Evolutionary conservation across 129 eudicot species (phyloP).

Genomic region (Helichrysum umbraculigerum): DNA sequence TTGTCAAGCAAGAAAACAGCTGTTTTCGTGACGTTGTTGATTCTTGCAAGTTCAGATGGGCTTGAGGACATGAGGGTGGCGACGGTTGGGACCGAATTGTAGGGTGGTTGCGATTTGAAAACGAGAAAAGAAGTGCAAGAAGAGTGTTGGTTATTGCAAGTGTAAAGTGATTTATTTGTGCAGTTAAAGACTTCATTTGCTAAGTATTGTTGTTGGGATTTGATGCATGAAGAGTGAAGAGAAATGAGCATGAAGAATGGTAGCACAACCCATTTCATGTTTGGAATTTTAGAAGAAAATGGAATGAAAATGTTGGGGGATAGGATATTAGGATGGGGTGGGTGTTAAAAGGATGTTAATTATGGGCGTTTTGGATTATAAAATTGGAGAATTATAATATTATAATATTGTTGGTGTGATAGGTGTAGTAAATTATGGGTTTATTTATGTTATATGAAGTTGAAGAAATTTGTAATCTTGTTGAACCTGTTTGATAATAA

Average conservation of each 20-base stretch:
- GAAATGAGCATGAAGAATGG: slow-evolving; percentile 26
- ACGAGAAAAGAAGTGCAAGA: slow-evolving; percentile 56
- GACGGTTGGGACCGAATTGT: slow-evolving; percentile 40
- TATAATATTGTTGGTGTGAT: neutral
- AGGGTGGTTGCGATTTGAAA: slow-evolving; percentile 50
- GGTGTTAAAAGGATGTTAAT: neutral
- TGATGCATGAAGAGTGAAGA: slow-evolving; percentile 30
- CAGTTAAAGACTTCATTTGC: slow-evolving; percentile 43
- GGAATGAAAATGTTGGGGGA: neutral
- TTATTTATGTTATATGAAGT: neutral
- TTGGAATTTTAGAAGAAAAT: neutral
- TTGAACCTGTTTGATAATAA: too few species aligned
- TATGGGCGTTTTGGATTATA: neutral
- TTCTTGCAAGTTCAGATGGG: slow-evolving; percentile 37
- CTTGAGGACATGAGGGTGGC: slow-evolving; percentile 42
- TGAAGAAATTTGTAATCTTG: too few species aligned
- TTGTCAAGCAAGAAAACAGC: slow-evolving; percentile 34
- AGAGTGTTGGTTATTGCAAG: slow-evolving; percentile 40
- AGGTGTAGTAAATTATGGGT: neutral
- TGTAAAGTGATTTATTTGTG: slow-evolving; percentile 43
- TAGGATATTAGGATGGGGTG: too few species aligned
- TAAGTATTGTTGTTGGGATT: slow-evolving; percentile 54
- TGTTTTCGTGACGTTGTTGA: slow-evolving; percentile 45
- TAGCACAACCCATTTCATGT: slow-evolving; percentile 32
- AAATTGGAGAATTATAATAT: too few species aligned